Conservation (phyloP, 2,329 filamentous ascomycete species). For the Neurospora sp. region DNA sequence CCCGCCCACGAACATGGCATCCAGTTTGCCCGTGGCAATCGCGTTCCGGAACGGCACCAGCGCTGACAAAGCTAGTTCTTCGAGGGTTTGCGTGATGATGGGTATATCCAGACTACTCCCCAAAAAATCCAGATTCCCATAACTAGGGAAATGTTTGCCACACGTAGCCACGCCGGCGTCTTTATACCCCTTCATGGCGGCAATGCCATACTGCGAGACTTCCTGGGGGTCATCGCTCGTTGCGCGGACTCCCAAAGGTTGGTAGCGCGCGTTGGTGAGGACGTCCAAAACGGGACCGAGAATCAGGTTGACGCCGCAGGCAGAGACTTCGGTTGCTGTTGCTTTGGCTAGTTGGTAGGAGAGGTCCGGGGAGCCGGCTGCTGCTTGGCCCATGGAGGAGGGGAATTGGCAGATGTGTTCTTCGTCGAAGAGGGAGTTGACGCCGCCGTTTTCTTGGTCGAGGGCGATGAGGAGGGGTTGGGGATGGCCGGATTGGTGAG, state of each 20-base stretch:
- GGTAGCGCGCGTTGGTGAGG: conserved; percentile 82
- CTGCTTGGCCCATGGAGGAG: conserved; percentile 93
- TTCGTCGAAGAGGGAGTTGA: conserved; percentile 93
- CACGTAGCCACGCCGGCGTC: conserved; percentile 82
- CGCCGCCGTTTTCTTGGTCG: conserved; percentile 96
- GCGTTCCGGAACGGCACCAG: conserved; percentile 87
- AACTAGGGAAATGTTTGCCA: conserved; percentile 94
- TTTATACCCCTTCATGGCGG: conserved; percentile 85
- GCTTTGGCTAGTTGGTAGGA: conserved; percentile 88
- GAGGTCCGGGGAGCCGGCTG: conserved; percentile 65
- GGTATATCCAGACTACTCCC: conserved; percentile 87
- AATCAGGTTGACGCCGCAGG: conserved; percentile 92
- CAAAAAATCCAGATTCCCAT: conserved; percentile 88
- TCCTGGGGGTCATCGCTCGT: conserved; percentile 90
- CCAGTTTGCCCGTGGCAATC: conserved; percentile 68
- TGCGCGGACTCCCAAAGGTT: conserved; percentile 81
- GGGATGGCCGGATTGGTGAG: conserved; percentile 79
- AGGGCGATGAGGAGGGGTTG: conserved; percentile 82
- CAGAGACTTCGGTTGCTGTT: conserved; percentile 82
- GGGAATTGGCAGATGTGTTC: conserved; percentile 95
- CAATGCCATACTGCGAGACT: conserved; percentile 84
- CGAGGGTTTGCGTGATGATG: conserved; percentile 88
- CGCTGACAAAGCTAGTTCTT: conserved; percentile 85
- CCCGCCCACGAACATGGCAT: conserved; percentile 92
- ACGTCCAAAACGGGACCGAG: conserved; percentile 91